Base-by-base conservation (phyloP, 257 asterid species). In the Mitragyna speciosa region DNA sequence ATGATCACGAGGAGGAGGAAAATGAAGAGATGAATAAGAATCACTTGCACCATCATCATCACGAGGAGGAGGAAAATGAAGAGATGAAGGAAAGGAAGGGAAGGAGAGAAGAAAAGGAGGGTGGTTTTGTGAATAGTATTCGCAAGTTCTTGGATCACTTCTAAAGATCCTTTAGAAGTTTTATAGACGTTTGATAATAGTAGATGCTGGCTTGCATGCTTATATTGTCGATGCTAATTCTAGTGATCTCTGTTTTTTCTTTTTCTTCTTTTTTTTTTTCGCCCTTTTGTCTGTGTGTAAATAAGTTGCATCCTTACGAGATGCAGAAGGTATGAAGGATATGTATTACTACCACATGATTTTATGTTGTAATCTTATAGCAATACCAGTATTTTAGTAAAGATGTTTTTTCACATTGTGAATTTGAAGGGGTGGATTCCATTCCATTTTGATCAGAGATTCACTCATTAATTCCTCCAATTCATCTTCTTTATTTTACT, bases 101-200 rank as follows among this genome's bases (percentile, higher is more conserved):
- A 8, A 71, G 76, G 48, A 72, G 67, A 74, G 72, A 82, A 76
- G 74, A 59, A 20, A 36, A 36, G 39, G 68, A 31, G 20, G 72
- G 76, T 24, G 85, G 89, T 66, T 76, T 89, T 81, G 59, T 87
- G 88, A 84, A 59, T 36, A 85, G 89, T 56, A 84, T 90, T 76
- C 92, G 91, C 82, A 90, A 90, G 85, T 86, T 90, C 78, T 70
- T 93, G 82, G 83, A 82, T 69, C 76, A 72, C 41, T 80, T 81
- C 73, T 61, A 73, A 73, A 56, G 64, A 22, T 56, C 12, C 14
- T 22, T 7, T 20, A 20, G 6, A 56, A 80, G 67, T 56, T 58
- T 22, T 36, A 4, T 30, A 67, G 41, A 67, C 11, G 47, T 33
- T 15, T 75, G 72, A 15, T 48, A 47, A 47, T 78, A 36, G 16